Evolutionary conservation across 2,329 filamentous ascomycete genomes (phyloP), one percentile per base, ranked within the genome.

Genomic region (Neophaeococcomyces mojaviensis): DNA sequence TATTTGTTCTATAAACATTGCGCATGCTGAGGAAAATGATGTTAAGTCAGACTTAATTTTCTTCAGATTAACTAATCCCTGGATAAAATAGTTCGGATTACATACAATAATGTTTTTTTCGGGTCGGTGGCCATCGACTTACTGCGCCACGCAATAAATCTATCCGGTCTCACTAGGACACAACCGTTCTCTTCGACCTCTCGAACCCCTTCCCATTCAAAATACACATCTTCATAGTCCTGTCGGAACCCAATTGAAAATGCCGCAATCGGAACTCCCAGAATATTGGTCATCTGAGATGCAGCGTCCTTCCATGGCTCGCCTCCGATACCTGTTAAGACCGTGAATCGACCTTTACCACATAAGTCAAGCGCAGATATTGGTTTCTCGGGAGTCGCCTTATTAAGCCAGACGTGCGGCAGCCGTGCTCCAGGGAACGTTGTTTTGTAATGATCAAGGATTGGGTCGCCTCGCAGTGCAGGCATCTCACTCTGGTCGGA

Each of bases 351-450:
- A 1, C 76, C 73, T 39, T 80, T 67, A 0, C 79, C 79, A 0
- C 74, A 75, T 1, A 83, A 60, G 58, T 83, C 79, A 37, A 78
- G 72, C 0, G 78, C 82, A 1, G 77, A 81, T 15, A 76, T 61
- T 13, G 28, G 30, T 43, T 67, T 57, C 8, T 62, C 61, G 0
- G 77, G 71, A 10, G 67, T 55, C 6, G 64, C 54, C 16, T 67
- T 68, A 60, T 79, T 76, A 13, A 83, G 62, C 80, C 80, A 83
- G 0, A 68, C 78, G 59, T 84, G 80, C 4, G 80, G 80, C 18
- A 82, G 61, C 2, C 79, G 67, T 24, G 67, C 67, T 6, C 80
- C 81, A 0, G 80, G 80, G 53, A 73, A 79, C 2, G 79, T 82
- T 39, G 61, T 71, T 30, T 67, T 64, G 26, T 66, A 59, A 50